These are phyloP conservation scores for Draba incana DNA, from an alignment of 345 rosid species.

Conservation along the genomic window DNA sequence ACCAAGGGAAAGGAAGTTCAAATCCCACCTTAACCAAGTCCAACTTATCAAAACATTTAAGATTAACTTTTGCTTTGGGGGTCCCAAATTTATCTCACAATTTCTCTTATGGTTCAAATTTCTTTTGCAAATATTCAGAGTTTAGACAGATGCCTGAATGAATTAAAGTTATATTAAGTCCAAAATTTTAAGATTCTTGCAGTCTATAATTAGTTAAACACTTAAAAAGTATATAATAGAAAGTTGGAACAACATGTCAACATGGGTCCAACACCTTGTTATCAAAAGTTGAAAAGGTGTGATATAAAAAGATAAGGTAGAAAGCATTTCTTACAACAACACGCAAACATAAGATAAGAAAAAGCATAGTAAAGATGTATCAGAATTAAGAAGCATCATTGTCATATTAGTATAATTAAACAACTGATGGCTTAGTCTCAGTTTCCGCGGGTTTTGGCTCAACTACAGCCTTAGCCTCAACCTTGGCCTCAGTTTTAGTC, in stretches of 20 bases:
- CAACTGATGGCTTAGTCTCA: conserved; percentile 36
- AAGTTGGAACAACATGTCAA: conserved; percentile 32
- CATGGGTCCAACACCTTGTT: conserved; percentile 35
- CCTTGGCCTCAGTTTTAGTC: conserved; percentile 27
- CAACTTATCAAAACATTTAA: neutral
- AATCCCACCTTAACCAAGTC: neutral
- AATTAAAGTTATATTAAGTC: conserved; percentile 11
- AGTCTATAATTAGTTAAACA: conserved; percentile 1
- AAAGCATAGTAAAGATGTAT: conserved; percentile 5
- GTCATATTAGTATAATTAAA: conserved; percentile 21
- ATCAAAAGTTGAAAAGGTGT: conserved; percentile 22
- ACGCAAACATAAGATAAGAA: conserved; percentile 21
- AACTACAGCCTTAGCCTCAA: conserved; percentile 35
- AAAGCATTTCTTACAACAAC: conserved; percentile 25
- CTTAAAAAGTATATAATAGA: conserved; percentile 1
- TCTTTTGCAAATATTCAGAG: neutral
- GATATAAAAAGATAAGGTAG: conserved; percentile 3
- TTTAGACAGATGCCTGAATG: neutral
- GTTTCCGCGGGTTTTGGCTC: conserved; percentile 32
- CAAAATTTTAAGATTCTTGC: neutral
- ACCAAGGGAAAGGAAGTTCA: neutral
- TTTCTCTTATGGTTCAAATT: neutral
- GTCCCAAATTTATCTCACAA: conserved; percentile 3
- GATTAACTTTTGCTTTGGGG: neutral
- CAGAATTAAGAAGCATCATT: conserved; percentile 1